A percentile compares a stretch with the other conserved stretches of the same genome.
phyloP scores from a whole-genome alignment of 2,329 filamentous ascomycete genomes.

The Botryotinia globosa region DNA sequence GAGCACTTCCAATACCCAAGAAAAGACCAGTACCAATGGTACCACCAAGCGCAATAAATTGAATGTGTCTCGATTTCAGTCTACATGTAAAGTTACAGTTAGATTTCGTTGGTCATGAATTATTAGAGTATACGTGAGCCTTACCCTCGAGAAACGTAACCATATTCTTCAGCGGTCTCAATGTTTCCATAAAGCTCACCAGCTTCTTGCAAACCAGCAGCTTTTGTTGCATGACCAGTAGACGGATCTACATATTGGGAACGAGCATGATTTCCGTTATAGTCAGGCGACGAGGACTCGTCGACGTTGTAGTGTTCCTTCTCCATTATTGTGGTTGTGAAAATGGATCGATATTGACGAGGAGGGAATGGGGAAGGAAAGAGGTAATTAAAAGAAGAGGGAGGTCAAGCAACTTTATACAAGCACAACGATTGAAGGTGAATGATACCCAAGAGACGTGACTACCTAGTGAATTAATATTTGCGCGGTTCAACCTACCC shows the following conservation, averaged over 20 bases:
- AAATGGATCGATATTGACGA: background rate
- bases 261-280: slow-evolving; percentile 25
- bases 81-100: slow-evolving; percentile 21
- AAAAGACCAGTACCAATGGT: slow-evolving; percentile 57
- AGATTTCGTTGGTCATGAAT: background rate
- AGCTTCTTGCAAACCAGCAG: slow-evolving; percentile 45
- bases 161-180: slow-evolving; percentile 49
- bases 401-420: slow-evolving; percentile 12
- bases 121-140: slow-evolving; percentile 22
- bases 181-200: slow-evolving; percentile 52
- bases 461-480: slow-evolving; percentile 17
- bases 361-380: background rate
- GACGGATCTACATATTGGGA: slow-evolving; percentile 29
- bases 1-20: slow-evolving; percentile 52
- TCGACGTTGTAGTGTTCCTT: slow-evolving; percentile 31
- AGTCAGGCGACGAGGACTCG: slow-evolving; percentile 24
- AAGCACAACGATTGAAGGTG: background rate
- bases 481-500: background rate
- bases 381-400: background rate
- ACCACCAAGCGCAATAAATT: slow-evolving; percentile 59
- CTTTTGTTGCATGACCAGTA: slow-evolving; percentile 34
- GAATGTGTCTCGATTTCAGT: slow-evolving; percentile 50
- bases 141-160: slow-evolving; percentile 50
- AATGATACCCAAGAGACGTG: background rate
- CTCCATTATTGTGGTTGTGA: slow-evolving; percentile 28